Conservation (phyloP, 176 grass and related monocot genomes). For the Bonia amplexicaulis region DNA sequence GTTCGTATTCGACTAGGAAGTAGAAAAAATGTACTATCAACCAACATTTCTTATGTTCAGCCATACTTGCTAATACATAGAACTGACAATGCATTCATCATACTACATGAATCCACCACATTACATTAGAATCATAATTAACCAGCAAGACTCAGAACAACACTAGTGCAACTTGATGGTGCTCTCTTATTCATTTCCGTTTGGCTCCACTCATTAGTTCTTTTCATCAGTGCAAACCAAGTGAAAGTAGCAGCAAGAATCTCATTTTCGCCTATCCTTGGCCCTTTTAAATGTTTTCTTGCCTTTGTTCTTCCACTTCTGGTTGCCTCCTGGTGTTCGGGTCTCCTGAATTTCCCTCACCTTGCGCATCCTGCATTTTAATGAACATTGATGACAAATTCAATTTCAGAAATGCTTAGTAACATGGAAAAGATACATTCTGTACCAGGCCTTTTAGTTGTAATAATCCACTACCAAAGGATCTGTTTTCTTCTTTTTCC, state of each 20-base stretch:
- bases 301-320: conserved; percentile 84
- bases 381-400: not conserved
- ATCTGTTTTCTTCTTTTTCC: no score
- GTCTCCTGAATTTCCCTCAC: conserved; percentile 63
- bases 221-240: not conserved
- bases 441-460: no score
- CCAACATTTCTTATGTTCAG: not conserved
- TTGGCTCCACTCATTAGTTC: not conserved
- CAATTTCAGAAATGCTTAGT: not conserved
- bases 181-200: not conserved
- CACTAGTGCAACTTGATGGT: not conserved
- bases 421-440: not conserved
- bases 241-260: not conserved
- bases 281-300: conserved; percentile 61
- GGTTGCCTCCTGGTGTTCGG: conserved; percentile 39
- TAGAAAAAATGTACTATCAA: not conserved
- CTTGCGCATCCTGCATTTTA: conserved; percentile 71
- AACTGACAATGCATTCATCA: not conserved
- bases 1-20: no score
- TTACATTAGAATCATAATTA: not conserved
- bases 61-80: not conserved
- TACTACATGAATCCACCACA: not conserved
- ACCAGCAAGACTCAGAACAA: not conserved
- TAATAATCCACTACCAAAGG: no score
- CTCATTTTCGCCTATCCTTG: conserved; percentile 64